Evolutionary conservation across 164 flowering plant genomes (phyloP).

Genomic region (Magnolia changhungtana): DNA sequence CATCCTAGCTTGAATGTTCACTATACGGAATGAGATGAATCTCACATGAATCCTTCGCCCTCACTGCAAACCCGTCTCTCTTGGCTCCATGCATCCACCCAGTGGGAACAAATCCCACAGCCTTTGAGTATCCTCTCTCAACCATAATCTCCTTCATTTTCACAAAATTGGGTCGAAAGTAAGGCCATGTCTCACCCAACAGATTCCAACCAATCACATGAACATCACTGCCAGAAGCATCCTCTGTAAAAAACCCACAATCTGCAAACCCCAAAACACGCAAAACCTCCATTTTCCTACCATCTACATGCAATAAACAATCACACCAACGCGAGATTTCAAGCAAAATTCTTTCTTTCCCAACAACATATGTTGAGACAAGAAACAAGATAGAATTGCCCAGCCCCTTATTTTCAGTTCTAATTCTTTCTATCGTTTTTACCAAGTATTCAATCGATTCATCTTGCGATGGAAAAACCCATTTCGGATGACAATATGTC

Average conservation of each 20-base stretch:
- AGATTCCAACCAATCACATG: slow-evolving; percentile 97
- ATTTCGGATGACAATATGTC: slow-evolving; percentile 82
- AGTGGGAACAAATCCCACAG: slow-evolving; percentile 93
- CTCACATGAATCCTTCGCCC: slow-evolving; percentile 65
- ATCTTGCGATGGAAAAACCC: slow-evolving; percentile 69
- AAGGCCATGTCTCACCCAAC: slow-evolving; percentile 97
- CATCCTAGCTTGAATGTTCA: slow-evolving; percentile 87
- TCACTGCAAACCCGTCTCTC: slow-evolving; percentile 65
- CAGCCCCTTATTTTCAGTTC: slow-evolving; percentile 26
- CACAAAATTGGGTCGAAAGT: slow-evolving; percentile 81
- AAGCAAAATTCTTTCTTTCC: slow-evolving; percentile 83
- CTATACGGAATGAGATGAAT: slow-evolving; percentile 95
- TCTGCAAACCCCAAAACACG: slow-evolving; percentile 50
- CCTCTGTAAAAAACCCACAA: slow-evolving; percentile 55
- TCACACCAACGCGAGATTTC: slow-evolving; percentile 57
- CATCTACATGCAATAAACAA: slow-evolving; percentile 55
- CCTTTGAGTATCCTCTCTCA: slow-evolving; percentile 66
- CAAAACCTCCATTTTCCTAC: slow-evolving; percentile 64
- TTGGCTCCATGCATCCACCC: slow-evolving; percentile 93
- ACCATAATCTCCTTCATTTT: slow-evolving; percentile 79
- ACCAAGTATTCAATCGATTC: slow-evolving; percentile 69
- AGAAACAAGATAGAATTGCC: slow-evolving; percentile 66
- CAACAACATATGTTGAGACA: slow-evolving; percentile 84
- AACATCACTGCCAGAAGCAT: slow-evolving; percentile 59
- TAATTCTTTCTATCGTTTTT: slow-evolving; percentile 36